Base-by-base conservation (phyloP, 2,329 filamentous ascomycete genomes). In the Drechslerella stenobrocha region DNA sequence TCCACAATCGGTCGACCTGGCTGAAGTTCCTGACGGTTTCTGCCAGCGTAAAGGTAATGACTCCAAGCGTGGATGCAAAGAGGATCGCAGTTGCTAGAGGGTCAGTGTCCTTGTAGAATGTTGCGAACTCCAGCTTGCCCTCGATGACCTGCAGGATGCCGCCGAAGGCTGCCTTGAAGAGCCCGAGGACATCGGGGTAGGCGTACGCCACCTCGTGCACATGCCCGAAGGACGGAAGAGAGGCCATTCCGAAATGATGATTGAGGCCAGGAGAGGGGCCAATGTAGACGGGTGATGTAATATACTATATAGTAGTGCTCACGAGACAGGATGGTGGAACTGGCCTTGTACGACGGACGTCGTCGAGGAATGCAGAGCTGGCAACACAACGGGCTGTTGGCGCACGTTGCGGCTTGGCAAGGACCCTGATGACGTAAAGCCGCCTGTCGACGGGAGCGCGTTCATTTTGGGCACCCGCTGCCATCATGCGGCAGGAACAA, bases 1-100 rank as follows among this genome's bases (percentile, higher is more conserved):
- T 93, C 93, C 93, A 98, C 73, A 87, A 79, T 48, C 93, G 85
- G 76, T 98, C 93, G 40, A 98, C 87, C 77, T 98, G 93, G n/a
- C 91, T 96, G 76, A 91, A 96, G 77, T 98, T 98, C 74, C 83
- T 83, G 78, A 95, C 97, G 78, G 90, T 77, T 77, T 97, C 92
- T 0, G 90, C 89, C 3, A 85, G 79, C 28, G 92, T 74, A 22
- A 96, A 79, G 73, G 95, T 88, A 24, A 93, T 74, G 3, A 82
- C 81, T 1, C 84, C 84, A n/a, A 95, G 76, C 37, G 84, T 80
- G 15, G 95, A 72, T 1, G 88, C 87, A 53, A 89, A 82, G 0
- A 84, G 86, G 70, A 95, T 81, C 1, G 84, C 88, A 0, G 84
- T 85, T 24, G 96, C 81, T 40, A 96, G 79, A 0, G 93, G 93